Evolutionary conservation across 768 basidiomycete genomes (phyloP).

Genomic region (Gymnopilus dilepis): DNA sequence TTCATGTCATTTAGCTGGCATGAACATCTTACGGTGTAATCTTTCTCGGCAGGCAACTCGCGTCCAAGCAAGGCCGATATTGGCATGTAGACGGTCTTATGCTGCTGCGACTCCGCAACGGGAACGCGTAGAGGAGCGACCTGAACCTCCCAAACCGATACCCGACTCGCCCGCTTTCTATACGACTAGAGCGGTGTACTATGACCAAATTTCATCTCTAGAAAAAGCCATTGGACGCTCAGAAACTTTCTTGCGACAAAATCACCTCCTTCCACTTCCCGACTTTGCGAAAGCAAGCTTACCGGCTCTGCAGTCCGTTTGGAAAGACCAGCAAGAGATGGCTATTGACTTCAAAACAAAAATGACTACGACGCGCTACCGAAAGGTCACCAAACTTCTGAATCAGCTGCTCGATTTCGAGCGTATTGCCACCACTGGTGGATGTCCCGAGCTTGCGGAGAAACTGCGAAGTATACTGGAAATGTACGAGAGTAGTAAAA

Average conservation of each 20-base stretch:
- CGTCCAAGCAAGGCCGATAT: conserved; percentile 6
- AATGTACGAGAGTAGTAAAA: conserved; percentile 70
- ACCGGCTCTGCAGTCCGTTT: conserved; percentile 63
- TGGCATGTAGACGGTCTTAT: conserved; percentile 19
- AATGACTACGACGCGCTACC: conserved; percentile 75
- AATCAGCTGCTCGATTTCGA: conserved; percentile 69
- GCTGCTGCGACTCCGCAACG: conserved; percentile 15
- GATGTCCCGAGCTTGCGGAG: conserved; percentile 57
- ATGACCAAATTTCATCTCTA: conserved; percentile 71
- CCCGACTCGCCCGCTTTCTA: conserved; percentile 84
- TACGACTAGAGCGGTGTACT: conserved; percentile 77
- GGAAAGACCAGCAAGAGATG: conserved; percentile 72
- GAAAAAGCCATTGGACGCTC: conserved; percentile 65
- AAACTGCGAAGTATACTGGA: conserved; percentile 57
- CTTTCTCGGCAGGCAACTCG: conserved; percentile 22
- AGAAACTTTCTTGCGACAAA: conserved; percentile 60
- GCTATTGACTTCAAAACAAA: conserved; percentile 56
- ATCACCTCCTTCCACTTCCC: conserved; percentile 83
- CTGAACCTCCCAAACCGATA: conserved; percentile 26
- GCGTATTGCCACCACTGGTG: conserved; percentile 63
- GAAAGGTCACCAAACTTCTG: conserved; percentile 63
- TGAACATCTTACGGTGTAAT: conserved; percentile 27
- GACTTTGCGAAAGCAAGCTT: conserved; percentile 64
- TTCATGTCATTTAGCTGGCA: conserved; percentile 8
- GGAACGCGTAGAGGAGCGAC: conserved; percentile 16